Percentiles rank a stretch among this genome's conserved stretches.
These are phyloP conservation scores for Diaporthe sp. DNA, from an alignment of 2,329 filamentous ascomycete genomes.

Conservation along the genomic window DNA sequence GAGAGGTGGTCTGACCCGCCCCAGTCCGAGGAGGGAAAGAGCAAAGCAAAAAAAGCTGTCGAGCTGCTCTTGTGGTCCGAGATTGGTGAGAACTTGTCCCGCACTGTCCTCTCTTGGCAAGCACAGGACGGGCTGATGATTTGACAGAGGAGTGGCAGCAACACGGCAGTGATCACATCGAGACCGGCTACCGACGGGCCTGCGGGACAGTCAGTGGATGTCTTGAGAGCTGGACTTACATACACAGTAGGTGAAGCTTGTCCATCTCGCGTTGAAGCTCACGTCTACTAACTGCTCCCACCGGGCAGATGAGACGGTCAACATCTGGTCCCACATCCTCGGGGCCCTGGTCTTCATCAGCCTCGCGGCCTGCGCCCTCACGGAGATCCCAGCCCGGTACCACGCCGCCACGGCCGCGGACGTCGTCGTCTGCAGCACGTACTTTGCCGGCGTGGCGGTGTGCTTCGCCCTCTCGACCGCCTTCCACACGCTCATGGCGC, in stretches of 20 bases:
- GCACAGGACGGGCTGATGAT: background rate
- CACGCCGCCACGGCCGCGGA: conserved; percentile 52
- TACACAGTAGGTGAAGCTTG: conserved; percentile 43
- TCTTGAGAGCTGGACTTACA: conserved; percentile 45
- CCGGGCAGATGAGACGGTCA: conserved; percentile 51
- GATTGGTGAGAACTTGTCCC: background rate
- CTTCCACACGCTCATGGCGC: conserved; percentile 70
- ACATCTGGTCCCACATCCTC: conserved; percentile 61
- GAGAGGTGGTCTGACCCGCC: conserved; percentile 14
- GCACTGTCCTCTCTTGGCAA: background rate
- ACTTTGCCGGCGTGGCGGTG: conserved; percentile 58
- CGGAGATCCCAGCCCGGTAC: conserved; percentile 53
- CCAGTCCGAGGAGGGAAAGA: background rate
- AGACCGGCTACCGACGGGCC: conserved; percentile 50
- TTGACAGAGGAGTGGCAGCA: conserved; percentile 39
- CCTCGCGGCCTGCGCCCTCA: conserved; percentile 55
- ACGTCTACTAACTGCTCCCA: background rate
- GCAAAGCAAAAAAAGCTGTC: background rate
- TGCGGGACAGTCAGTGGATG: conserved; percentile 46
- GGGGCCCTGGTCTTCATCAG: conserved; percentile 56
- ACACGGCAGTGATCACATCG: conserved; percentile 53
- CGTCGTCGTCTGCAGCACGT: conserved; percentile 57
- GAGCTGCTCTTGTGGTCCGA: conserved; percentile 26
- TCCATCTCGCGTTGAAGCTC: too few relatives aligned
- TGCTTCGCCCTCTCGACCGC: conserved; percentile 64